A percentile compares a stretch with the other conserved stretches of the same genome.
phyloP scores from a whole-genome alignment of 2,329 filamentous ascomycete species.

The Exophiala sideris region DNA sequence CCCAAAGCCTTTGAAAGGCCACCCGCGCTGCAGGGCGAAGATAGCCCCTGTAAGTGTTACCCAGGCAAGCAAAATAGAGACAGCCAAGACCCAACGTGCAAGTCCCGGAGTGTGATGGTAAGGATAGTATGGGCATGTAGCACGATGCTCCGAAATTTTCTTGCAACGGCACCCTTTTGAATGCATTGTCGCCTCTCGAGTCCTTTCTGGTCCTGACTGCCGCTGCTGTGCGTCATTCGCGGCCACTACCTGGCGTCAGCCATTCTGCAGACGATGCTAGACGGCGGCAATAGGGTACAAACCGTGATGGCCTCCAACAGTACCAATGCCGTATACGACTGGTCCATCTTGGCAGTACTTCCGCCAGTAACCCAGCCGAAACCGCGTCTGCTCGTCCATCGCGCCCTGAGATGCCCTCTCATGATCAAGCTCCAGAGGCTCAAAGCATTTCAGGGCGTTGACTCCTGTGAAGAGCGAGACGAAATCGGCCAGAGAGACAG shows the following conservation, averaged over 20 bases:
- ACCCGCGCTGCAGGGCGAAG: conserved; percentile 1
- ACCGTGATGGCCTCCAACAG: not conserved
- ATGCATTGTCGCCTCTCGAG: too few species aligned
- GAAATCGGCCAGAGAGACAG: conserved; percentile 9
- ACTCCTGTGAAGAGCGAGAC: conserved; percentile 1
- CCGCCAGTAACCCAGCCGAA: conserved; percentile 10
- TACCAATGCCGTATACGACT: too few species aligned
- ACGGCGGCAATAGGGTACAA: not conserved
- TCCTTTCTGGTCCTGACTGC: too few species aligned
- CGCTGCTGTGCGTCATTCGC: too few species aligned
- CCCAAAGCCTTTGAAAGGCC: conserved; percentile 2
- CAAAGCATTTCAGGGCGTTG: conserved; percentile 6
- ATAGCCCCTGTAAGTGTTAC: not conserved
- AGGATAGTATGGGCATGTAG: conserved; percentile 9
- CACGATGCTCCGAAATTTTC: not conserved
- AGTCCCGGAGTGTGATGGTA: conserved; percentile 7
- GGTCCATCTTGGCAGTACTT: not conserved
- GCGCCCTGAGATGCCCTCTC: conserved; percentile 1
- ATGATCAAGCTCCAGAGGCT: conserved; percentile 3
- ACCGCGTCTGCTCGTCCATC: not conserved
- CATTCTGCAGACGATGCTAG: too few species aligned
- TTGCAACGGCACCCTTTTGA: too few species aligned
- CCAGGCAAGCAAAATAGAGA: not conserved
- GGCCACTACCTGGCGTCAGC: too few species aligned
- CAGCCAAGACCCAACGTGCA: conserved; percentile 4